Percentiles rank a stretch among this genome's conserved stretches.
These are phyloP conservation scores for Drosera capensis DNA, from an alignment of 148 eudicot genomes.

Conservation along the genomic window DNA sequence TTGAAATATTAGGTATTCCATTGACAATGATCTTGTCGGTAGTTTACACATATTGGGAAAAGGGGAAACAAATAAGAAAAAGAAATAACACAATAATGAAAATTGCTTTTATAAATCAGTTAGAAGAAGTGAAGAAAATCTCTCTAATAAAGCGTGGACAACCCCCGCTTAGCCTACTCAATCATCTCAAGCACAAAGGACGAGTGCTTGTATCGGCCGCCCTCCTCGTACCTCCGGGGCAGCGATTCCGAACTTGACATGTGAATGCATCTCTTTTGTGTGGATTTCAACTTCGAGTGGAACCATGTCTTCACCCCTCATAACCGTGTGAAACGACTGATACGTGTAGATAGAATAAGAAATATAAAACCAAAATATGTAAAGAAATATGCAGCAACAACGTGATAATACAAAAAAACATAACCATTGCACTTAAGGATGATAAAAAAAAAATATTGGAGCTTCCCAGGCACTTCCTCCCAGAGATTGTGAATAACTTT, in stretches of 20 bases:
- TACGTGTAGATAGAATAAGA: constrained; percentile 28
- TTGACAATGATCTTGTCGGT: too few species aligned
- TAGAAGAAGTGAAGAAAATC: too few species aligned
- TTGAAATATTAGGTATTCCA: too few species aligned
- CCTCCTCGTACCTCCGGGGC: constrained; percentile 97
- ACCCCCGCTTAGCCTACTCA: constrained; percentile 95
- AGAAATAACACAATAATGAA: too few species aligned
- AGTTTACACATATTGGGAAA: too few species aligned
- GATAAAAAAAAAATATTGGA: constrained; percentile 67
- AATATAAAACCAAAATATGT: constrained; percentile 1
- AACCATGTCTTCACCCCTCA: constrained; percentile 41
- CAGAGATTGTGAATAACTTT: constrained; percentile 62
- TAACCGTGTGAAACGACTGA: constrained; percentile 83
- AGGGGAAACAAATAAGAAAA: too few species aligned
- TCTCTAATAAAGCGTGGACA: constrained; percentile 90
- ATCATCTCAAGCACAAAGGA: constrained; percentile 90
- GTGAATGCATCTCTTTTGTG: constrained; percentile 83
- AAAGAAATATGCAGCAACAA: not conserved
- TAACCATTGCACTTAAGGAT: constrained; percentile 89
- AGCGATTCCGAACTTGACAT: constrained; percentile 86
- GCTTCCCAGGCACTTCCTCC: constrained; percentile 81
- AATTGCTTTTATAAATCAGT: too few species aligned
- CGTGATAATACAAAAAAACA: constrained; percentile 4
- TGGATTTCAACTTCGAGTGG: constrained; percentile 48
- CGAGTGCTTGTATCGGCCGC: constrained; percentile 55